These are phyloP conservation scores for Moesziomyces antarcticus DNA, from an alignment of 1,284 basidiomycete genomes.

Conservation along the genomic window DNA sequence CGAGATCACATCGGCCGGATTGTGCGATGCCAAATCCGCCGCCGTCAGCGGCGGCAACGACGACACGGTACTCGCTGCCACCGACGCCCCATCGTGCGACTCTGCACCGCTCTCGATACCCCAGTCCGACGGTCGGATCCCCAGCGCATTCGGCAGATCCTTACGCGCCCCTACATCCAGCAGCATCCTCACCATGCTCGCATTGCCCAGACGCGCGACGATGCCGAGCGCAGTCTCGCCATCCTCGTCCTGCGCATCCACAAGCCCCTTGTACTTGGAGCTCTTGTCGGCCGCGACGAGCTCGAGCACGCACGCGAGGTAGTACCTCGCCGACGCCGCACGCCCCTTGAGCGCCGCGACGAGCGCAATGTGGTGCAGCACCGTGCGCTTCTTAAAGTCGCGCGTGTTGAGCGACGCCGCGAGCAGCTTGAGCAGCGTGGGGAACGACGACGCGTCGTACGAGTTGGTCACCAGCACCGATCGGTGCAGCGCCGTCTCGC, in stretches of 20 bases:
- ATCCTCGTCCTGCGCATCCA: conserved; percentile 93
- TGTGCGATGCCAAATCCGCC: conserved; percentile 54
- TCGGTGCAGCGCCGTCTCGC: conserved; percentile 93
- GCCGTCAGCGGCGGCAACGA: conserved; percentile 40
- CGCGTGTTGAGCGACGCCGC: conserved; percentile 84
- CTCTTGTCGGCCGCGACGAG: conserved; percentile 71
- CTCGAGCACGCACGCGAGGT: conserved; percentile 88
- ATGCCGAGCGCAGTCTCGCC: conserved; percentile 97
- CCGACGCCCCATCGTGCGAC: conserved; percentile 18
- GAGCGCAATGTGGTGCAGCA: conserved; percentile 93
- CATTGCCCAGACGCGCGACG: conserved; percentile 91
- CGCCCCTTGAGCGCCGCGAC: conserved; percentile 91
- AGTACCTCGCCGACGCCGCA: conserved; percentile 85
- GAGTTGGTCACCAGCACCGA: conserved; percentile 90
- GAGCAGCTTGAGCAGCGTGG: conserved; percentile 75
- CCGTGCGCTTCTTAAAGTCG: conserved; percentile 87
- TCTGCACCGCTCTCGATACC: conserved; percentile 67
- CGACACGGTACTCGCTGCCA: conserved; percentile 24
- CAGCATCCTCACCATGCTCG: conserved; percentile 84
- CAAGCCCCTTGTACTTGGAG: conserved; percentile 72
- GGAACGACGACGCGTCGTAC: conserved; percentile 80
- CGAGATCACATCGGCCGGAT: conserved; percentile 75
- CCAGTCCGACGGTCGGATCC: conserved; percentile 91
- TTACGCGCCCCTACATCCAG: conserved; percentile 94
- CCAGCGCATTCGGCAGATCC: conserved; percentile 90